Evolutionary conservation across 2,329 filamentous ascomycete genomes (phyloP).

Genomic region (Fusarium sp.): DNA sequence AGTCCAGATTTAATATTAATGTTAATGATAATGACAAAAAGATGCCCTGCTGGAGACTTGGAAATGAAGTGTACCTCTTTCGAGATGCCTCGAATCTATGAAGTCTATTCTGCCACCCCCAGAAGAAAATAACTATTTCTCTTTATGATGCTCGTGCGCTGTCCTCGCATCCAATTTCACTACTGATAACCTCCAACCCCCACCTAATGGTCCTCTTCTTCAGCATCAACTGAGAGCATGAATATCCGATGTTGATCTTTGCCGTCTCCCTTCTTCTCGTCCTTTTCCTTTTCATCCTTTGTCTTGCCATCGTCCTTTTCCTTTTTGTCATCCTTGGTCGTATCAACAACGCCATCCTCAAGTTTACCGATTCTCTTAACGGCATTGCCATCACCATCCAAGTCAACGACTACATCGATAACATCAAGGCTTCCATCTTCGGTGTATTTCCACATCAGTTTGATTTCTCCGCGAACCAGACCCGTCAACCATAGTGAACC

Average conservation of each 20-base stretch:
- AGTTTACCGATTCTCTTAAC: conserved; percentile 56
- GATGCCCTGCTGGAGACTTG: background rate
- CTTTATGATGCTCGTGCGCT: background rate
- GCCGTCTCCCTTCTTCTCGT: conserved; percentile 18
- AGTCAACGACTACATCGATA: conserved; percentile 66
- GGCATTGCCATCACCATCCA: conserved; percentile 62
- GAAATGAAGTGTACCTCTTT: background rate
- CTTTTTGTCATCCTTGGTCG: conserved; percentile 49
- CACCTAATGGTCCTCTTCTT: conserved; percentile 26
- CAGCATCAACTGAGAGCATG: conserved; percentile 51
- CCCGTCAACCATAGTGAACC: conserved; percentile 81
- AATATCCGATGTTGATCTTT: conserved; percentile 49
- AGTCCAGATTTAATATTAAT: conserved; percentile 34
- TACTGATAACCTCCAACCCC: background rate
- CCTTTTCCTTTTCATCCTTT: conserved; percentile 17
- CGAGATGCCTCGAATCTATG: background rate
- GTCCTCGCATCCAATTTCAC: background rate
- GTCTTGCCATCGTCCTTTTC: conserved; percentile 35
- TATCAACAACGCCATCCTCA: conserved; percentile 54
- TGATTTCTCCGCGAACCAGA: conserved; percentile 75
- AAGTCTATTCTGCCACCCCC: background rate
- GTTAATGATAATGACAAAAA: conserved; percentile 26
- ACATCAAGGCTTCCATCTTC: conserved; percentile 74
- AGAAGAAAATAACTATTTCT: background rate
- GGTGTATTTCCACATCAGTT: conserved; percentile 83